Evolutionary conservation across 805 yeast species (phyloP), one percentile per base, ranked within the genome.

Genomic region (Wickerhamiella siamensis): DNA sequence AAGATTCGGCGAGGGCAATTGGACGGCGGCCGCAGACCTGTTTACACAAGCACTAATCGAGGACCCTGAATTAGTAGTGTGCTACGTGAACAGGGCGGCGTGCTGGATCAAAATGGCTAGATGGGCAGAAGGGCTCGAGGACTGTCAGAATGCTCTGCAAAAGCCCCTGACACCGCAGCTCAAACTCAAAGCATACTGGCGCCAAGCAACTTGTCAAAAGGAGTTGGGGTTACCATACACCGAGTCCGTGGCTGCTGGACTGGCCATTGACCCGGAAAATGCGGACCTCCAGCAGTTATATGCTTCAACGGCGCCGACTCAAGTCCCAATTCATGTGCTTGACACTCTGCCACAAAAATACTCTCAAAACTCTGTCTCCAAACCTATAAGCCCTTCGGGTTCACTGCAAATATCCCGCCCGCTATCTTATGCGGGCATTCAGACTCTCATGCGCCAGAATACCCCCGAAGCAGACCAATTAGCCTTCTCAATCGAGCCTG

Each of bases 31-130:
- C 9, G 38, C 38, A 3, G 19, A 32, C 10, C 22, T 43, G 29
- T 51, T 49, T 43, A 31, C 52, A 4, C 31, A 33, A 34, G 54
- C 57, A 9, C 38, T 53, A 2, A 39, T 20, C 5, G 38, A 14
- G 8, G 50, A 44, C 18, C 51, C 52, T 4, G 33, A 20, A 3
- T 19, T 47, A 17, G 36, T 36, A 4, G 49, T 51, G 6, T 53
- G 55, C 16, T 35, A 32, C 3, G 47, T 55, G 16, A 53, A 53
- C 42, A 44, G 53, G 3, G 54, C 55, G 1, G 55, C 55, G 15
- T 49, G 53, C 39, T 33, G 31, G 29, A 42, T 53, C 36, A 46
- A 49, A 20, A 37, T 53, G 5, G 36, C 26, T 5, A 10, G 36
- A 3, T 53, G 47, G 47, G 31, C 10, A 8, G 18, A 22, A 5